Evolutionary conservation across 2,329 filamentous ascomycete species (phyloP).

Genomic region (Neurospora sp.): DNA sequence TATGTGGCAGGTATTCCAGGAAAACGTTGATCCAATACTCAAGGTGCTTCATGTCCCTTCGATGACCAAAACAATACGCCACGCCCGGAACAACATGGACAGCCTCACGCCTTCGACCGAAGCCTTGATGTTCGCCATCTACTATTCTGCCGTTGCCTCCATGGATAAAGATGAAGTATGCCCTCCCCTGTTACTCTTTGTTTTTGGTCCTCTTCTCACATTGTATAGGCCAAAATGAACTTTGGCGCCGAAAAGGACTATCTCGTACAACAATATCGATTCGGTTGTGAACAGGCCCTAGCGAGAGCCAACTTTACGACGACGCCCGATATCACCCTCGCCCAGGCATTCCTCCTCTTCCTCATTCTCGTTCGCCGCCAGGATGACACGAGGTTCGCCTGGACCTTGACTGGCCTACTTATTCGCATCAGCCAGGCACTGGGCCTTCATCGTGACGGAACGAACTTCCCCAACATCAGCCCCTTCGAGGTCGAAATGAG

Average conservation of each 20-base stretch:
- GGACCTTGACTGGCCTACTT: constrained; percentile 54
- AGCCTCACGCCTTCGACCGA: constrained; percentile 47
- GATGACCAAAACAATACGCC: constrained; percentile 49
- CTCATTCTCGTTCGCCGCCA: constrained; percentile 42
- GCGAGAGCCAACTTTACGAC: constrained; percentile 52
- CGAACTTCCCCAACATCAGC: constrained; percentile 38
- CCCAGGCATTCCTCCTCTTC: constrained; percentile 53
- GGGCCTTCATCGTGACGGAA: constrained; percentile 48
- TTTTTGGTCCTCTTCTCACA: not conserved
- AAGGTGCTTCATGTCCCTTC: constrained; percentile 64
- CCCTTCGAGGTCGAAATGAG: constrained; percentile 55
- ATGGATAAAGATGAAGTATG: constrained; percentile 50
- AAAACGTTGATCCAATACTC: constrained; percentile 63
- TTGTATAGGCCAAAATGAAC: constrained; percentile 36
- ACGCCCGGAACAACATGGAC: constrained; percentile 49
- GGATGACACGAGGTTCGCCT: constrained; percentile 44
- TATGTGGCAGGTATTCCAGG: constrained; percentile 61
- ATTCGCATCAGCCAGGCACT: constrained; percentile 44
- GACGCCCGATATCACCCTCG: constrained; percentile 45
- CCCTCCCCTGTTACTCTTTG: not conserved
- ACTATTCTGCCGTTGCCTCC: constrained; percentile 47
- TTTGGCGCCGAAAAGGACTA: constrained; percentile 38
- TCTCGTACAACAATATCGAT: constrained; percentile 38
- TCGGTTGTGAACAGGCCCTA: constrained; percentile 48
- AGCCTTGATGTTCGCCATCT: constrained; percentile 54